Percentiles rank a stretch among this genome's conserved stretches.
phyloP scores from a whole-genome alignment of 2,329 filamentous ascomycete species.

The Fusarium nodosum region DNA sequence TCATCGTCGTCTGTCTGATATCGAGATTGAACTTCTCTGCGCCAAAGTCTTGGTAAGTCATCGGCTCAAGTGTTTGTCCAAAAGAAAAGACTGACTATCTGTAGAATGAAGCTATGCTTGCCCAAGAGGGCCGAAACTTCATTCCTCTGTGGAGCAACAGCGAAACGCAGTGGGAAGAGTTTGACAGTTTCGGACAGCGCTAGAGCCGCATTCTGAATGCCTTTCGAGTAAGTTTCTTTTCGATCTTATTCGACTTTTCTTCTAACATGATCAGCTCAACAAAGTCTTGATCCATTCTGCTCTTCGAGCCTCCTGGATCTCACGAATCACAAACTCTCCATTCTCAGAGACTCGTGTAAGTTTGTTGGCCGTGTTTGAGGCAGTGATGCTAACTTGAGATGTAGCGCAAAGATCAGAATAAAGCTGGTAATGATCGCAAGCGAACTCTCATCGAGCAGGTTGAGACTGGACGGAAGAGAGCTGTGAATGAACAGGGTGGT shows the following conservation, averaged over 20 bases:
- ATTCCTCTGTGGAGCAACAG: conserved; percentile 44
- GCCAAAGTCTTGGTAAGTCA: conserved; percentile 36
- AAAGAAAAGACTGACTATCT: not conserved
- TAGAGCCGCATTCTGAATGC: conserved; percentile 44
- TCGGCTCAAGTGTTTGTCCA: rapidly evolving
- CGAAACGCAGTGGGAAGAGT: conserved; percentile 47
- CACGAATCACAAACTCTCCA: conserved; percentile 43
- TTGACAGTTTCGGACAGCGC: conserved; percentile 44
- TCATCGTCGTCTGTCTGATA: conserved; percentile 32
- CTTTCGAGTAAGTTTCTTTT: conserved; percentile 32
- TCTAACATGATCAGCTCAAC: conserved; percentile 28
- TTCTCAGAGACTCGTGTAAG: conserved; percentile 42
- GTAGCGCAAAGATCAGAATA: conserved; percentile 45
- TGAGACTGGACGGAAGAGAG: conserved; percentile 34
- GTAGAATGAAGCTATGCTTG: conserved; percentile 37
- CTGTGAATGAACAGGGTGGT: conserved; percentile 27
- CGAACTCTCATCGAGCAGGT: conserved; percentile 23
- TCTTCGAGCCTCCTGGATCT: conserved; percentile 40
- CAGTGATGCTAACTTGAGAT: not conserved
- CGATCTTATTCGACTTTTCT: rapidly evolving
- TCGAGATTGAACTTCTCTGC: conserved; percentile 45
- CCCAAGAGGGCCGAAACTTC: conserved; percentile 40
- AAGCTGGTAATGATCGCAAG: conserved; percentile 46
- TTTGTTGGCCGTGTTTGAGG: not conserved
- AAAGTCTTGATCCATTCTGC: conserved; percentile 47